phyloP scores from a whole-genome alignment of 75 land plant genomes.

The Selaginella moellendorffii region DNA sequence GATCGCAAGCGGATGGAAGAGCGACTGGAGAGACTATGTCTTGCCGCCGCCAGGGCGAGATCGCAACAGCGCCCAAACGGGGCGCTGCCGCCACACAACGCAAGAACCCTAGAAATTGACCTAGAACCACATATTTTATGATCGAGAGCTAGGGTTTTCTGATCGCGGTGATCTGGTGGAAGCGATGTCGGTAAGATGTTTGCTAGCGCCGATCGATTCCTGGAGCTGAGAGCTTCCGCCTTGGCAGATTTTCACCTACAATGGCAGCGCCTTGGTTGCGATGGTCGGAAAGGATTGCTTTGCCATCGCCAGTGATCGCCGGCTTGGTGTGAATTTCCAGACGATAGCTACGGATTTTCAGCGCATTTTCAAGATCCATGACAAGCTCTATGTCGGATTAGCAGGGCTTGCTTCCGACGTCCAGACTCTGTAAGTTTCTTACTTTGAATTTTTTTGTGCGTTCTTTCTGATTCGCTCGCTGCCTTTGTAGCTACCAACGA shows the following conservation, averaged over 20 bases:
- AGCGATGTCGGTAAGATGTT: not conserved
- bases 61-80: too few relatives aligned
- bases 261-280: conserved; percentile 92
- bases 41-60: too few relatives aligned
- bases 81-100: too few relatives aligned
- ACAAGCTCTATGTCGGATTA: conserved; percentile 70
- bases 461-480: not conserved
- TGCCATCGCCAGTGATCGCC: conserved; percentile 91
- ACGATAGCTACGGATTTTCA: conserved; percentile 91
- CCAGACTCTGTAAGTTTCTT: conserved; percentile 61
- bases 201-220: not conserved
- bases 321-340: conserved; percentile 85
- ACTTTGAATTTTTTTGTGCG: not conserved
- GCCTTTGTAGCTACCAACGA: conserved; percentile 50
- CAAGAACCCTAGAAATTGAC: too few relatives aligned
- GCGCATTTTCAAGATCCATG: conserved; percentile 73
- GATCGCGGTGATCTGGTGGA: too few relatives aligned
- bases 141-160: not conserved
- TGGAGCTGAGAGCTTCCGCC: not conserved
- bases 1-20: not conserved
- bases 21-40: not conserved
- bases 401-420: conserved; percentile 89
- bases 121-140: too few relatives aligned
- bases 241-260: conserved; percentile 79
- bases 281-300: conserved; percentile 99